Evolutionary conservation across 2,329 filamentous ascomycete species (phyloP), one percentile per base, ranked within the genome.

Genomic region (Botryotinia narcissicola): DNA sequence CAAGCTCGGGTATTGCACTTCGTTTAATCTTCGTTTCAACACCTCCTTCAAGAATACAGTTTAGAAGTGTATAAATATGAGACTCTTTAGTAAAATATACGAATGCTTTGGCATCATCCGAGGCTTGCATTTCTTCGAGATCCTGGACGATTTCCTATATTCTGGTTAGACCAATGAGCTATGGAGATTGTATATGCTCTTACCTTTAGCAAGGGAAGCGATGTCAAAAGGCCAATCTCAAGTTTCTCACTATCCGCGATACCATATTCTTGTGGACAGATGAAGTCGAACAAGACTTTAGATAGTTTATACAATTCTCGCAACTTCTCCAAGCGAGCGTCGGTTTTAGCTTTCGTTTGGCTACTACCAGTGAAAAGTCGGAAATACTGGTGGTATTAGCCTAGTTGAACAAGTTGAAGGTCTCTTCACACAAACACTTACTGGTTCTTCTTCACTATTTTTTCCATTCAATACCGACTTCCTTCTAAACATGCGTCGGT

Each of bases 1-100:
- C 96, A 48, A 99, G 90, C 83, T 99, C 96, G 0, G 96, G 96
- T 76, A 99, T 99, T 59, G 93, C 94, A 79, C 94, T 95, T 54
- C 97, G 92, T 78, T 94, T 92, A 80, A 99, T 98, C 85, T 99
- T 99, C 37, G 95, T 98, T 80, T 97, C 93, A 77, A 99, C 93
- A 44, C 96, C 97, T 75, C 97, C 96, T 82, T 99, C 96, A 40
- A 99, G 88, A 78, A 99, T 98, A 82, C 95, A 98, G 82, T 99
- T 99, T 74, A 99, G 89, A 8, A 99, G 88, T 8, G 96, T 99
- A 84, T 99, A 99, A 76, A 99, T 98, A 82, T 99, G 96, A 0
- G 94, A 97, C 83, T 99, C 96, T 83, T 99, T 99, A 76, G 96
- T 99, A 83, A 99, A 99, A 84, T 99, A 99, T 83, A 98, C 93